Evolutionary conservation across 2,329 filamentous ascomycete genomes (phyloP), one percentile per base, ranked within the genome.

Genomic region (Sporothrix euskadiensis): DNA sequence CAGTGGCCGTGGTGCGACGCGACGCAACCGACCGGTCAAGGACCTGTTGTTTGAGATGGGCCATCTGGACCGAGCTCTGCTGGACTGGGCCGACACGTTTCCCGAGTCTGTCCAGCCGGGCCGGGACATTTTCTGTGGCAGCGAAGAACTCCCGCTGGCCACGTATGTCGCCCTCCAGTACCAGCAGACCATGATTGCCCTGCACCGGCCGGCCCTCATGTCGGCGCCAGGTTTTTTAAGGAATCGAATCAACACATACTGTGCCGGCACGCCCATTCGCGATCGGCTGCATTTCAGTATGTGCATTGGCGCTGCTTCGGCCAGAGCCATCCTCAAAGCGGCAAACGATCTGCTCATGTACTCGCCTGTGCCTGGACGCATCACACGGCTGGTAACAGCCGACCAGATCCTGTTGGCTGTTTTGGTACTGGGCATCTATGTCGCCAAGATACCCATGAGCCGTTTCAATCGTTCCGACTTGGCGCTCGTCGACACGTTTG

Each of bases 211-310:
- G 54, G 73, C 73, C 0, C 32, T 74, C 7, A 32, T 74, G 39
- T 74, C 73, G 0, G 71, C 59, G 6, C 41, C 61, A 1, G 73
- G 73, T 5, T 74, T 73, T 14, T 30, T 74, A 22, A 52, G 71
- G 16, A 73, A 71, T 54, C 49, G 73, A 2, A 74, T 74, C 61
- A 57, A 73, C 47, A 63, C 71, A 4, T 71, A 74, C 63, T 74
- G 73, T 52, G 39, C 71, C 1, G 73, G 59, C 52, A 73, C 73
- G 16, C 73, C 71, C 0, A 59, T 69, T 52, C 26, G 44, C 0
- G 71, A 73, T 26, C 73, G 73, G 2, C 68, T 74, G 39, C 73
- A 74, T 19, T 74, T 73, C 8, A 71, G 71, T 32, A 68, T 74
- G n/a, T 74, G 73, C 35, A 73, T 74, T 26, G 73, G 73, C 14